Percentiles rank a stretch among this genome's conserved stretches.
Evolutionary conservation across 2,329 filamentous ascomycete species (phyloP).

Genomic region (Ambrosiella cleistominuta): DNA sequence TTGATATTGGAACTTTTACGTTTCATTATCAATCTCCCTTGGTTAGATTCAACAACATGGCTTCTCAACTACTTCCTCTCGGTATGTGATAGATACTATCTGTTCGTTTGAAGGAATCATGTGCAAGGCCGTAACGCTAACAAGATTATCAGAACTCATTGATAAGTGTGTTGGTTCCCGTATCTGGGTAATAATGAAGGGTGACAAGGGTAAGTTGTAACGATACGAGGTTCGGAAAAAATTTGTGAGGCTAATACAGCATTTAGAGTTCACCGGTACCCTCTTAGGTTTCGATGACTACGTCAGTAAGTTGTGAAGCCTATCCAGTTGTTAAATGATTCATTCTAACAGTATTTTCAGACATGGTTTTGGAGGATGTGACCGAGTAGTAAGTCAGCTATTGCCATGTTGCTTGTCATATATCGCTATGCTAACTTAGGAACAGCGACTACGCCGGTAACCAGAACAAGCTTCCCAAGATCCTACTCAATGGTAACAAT

Average conservation of each 20-base stretch:
- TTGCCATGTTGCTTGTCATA: background rate
- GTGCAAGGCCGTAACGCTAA: background rate
- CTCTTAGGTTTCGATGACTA: conserved; percentile 96
- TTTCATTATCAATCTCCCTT: background rate
- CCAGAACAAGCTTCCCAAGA: conserved; percentile 80
- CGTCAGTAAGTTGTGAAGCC: conserved; percentile 63
- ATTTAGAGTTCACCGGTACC: conserved; percentile 79
- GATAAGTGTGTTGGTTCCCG: conserved; percentile 96
- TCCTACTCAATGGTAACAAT: conserved; percentile 92
- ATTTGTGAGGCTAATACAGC: conserved; percentile 6
- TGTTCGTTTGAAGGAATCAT: background rate
- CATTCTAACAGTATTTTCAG: conserved; percentile 28
- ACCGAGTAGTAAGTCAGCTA: conserved; percentile 66
- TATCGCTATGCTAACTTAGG: background rate
- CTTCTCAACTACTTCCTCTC: conserved; percentile 56
- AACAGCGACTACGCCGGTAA: conserved; percentile 74
- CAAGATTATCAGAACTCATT: conserved; percentile 58
- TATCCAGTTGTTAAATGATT: conserved; percentile 27
- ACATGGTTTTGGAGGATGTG: conserved; percentile 96
- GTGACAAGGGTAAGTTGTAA: conserved; percentile 63
- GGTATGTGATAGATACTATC: conserved; percentile 27
- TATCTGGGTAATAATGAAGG: conserved; percentile 99
- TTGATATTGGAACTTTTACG: background rate
- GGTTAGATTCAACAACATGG: conserved; percentile 28
- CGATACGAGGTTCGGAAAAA: background rate